Evolutionary conservation across 345 rosid species (phyloP).

Genomic region (Kandelia obovata): DNA sequence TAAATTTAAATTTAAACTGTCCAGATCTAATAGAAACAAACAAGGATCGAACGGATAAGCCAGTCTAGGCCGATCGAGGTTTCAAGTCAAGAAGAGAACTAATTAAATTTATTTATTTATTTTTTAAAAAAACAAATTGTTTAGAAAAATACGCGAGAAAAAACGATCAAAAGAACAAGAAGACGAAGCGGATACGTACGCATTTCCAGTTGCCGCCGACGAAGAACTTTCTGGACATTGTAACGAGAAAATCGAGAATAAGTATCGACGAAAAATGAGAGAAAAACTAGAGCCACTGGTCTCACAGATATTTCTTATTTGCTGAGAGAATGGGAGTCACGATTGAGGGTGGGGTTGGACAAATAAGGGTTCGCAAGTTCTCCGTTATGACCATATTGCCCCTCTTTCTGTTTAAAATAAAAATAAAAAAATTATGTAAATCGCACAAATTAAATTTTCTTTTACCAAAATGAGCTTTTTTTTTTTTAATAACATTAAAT

Average conservation of each 20-base stretch:
- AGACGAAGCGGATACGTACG: slow-evolving; percentile 30
- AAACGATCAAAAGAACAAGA: background rate
- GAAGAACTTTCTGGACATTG: slow-evolving; percentile 63
- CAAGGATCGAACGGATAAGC: background rate
- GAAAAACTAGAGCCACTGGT: background rate
- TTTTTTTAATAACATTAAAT: too few species aligned
- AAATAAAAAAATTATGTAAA: too few species aligned
- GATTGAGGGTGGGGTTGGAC: too few species aligned
- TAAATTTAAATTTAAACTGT: background rate
- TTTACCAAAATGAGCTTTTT: too few species aligned
- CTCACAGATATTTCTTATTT: background rate
- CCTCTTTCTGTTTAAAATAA: too few species aligned
- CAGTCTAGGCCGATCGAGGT: background rate
- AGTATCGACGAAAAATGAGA: background rate
- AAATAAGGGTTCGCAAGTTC: too few species aligned
- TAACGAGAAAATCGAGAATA: background rate
- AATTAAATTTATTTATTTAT: background rate
- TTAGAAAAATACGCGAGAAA: background rate
- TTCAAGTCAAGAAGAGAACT: background rate
- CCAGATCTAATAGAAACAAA: slow-evolving; percentile 7
- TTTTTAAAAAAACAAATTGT: background rate
- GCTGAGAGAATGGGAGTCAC: too few species aligned
- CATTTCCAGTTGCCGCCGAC: slow-evolving; percentile 93
- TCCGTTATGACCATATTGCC: too few species aligned
- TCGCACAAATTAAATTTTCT: too few species aligned